These are phyloP conservation scores for Leccinum variabile DNA, from an alignment of 1,284 basidiomycete genomes.

Conservation along the genomic window DNA sequence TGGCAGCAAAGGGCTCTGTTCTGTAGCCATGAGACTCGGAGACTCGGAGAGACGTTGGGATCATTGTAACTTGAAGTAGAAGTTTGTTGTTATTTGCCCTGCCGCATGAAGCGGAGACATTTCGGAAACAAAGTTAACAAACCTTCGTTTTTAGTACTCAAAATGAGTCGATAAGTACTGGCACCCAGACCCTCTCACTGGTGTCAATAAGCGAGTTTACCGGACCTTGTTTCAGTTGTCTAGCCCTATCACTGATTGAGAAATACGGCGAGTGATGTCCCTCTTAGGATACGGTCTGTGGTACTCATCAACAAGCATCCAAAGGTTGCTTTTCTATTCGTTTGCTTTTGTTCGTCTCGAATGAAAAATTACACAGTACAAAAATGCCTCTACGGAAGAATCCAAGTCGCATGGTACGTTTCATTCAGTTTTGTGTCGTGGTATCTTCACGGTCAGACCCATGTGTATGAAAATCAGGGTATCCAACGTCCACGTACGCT, in stretches of 20 bases:
- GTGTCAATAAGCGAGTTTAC: no score
- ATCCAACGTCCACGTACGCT: neutral
- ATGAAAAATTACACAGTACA: neutral
- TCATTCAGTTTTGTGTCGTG: neutral
- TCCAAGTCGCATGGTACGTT: neutral
- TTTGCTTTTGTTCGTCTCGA: neutral
- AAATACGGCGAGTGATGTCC: neutral
- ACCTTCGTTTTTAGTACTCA: no score
- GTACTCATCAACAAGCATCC: neutral
- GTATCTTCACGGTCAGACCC: neutral
- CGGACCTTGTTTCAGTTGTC: no score
- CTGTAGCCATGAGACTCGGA: neutral
- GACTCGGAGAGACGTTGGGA: no score
- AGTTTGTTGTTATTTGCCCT: neutral
- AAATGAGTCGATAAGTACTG: no score
- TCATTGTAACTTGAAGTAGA: neutral
- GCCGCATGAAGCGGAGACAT: no score
- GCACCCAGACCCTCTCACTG: no score
- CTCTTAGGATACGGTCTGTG: neutral
- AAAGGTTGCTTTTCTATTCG: neutral
- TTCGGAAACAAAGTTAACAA: no score
- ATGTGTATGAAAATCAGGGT: neutral
- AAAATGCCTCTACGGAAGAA: neutral
- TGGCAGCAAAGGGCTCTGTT: neutral
- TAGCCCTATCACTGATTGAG: no score